Evolutionary conservation across 1,139 yeast species (phyloP).

Genomic region (Debaryomyces sp.): DNA sequence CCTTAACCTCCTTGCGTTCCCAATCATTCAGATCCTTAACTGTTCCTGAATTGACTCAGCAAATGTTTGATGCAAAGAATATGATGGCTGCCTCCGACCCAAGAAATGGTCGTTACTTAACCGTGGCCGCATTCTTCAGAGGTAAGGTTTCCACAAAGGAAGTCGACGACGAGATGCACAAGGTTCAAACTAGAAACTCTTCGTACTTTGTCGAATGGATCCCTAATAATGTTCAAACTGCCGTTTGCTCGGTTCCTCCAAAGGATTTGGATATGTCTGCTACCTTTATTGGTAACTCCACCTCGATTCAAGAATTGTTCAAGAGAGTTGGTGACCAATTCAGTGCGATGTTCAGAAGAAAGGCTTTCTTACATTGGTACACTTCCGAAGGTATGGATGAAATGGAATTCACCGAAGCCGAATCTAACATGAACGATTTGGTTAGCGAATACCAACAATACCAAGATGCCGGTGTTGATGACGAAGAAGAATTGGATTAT

Average conservation of each 20-base stretch:
- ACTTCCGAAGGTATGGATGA: constrained; percentile 96
- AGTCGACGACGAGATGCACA: constrained; percentile 91
- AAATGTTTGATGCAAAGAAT: constrained; percentile 86
- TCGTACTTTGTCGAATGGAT: constrained; percentile 93
- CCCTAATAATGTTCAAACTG: constrained; percentile 94
- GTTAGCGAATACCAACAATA: constrained; percentile 91
- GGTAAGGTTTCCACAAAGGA: constrained; percentile 91
- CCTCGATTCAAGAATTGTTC: constrained; percentile 88
- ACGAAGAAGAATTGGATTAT: constrained; percentile 69
- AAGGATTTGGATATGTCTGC: constrained; percentile 86
- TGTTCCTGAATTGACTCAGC: constrained; percentile 91
- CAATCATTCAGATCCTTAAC: constrained; percentile 81
- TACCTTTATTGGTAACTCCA: constrained; percentile 88
- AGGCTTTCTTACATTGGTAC: constrained; percentile 96
- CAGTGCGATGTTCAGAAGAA: constrained; percentile 89
- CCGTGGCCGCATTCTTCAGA: constrained; percentile 96
- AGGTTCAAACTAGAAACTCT: constrained; percentile 79
- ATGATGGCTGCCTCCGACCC: constrained; percentile 98
- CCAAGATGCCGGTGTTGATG: constrained; percentile 80
- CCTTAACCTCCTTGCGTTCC: constrained; percentile 78
- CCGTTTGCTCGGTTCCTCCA: constrained; percentile 90
- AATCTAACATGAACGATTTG: constrained; percentile 78
- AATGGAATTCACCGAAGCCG: constrained; percentile 91
- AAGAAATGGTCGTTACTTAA: constrained; percentile 84
- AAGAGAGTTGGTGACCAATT: constrained; percentile 90